Evolutionary conservation across 257 asterid genomes (phyloP).

Genomic region (Forsythia suspensa): DNA sequence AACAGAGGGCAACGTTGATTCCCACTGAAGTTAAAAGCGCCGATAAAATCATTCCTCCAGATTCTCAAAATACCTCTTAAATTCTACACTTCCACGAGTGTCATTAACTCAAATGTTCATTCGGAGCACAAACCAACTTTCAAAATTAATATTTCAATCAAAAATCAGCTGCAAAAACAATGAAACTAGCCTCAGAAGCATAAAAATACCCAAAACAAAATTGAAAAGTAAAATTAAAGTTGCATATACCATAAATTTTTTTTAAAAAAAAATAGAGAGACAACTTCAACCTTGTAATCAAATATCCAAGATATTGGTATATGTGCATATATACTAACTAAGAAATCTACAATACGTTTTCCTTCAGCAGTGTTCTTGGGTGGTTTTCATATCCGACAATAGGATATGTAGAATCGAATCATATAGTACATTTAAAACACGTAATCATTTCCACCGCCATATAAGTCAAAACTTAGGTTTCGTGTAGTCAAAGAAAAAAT

Average conservation of each 20-base stretch:
- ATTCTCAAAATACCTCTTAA: slow-evolving; percentile 18
- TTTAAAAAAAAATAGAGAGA: not conserved
- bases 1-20: slow-evolving; percentile 70
- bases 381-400: not conserved
- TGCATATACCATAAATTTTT: slow-evolving; percentile 1
- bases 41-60: slow-evolving; percentile 78
- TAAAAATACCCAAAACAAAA: not conserved
- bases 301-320: not conserved
- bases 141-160: not conserved
- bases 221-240: not conserved
- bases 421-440: slow-evolving; percentile 3
- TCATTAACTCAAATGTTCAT: slow-evolving; percentile 23
- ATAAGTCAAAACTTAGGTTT: slow-evolving; percentile 10
- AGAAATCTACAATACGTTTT: slow-evolving; percentile 8
- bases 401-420: not conserved
- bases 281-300: not conserved
- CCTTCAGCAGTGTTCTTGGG: slow-evolving; percentile 10
- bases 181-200: slow-evolving; percentile 9
- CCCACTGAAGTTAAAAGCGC: slow-evolving; percentile 92
- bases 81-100: not conserved
- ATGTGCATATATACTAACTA: not conserved
- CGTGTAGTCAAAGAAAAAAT: slow-evolving; percentile 12
- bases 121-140: not conserved
- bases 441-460: not conserved
- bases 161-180: slow-evolving; percentile 21